Evolutionary conservation across 768 basidiomycete genomes (phyloP).

Genomic region (Hemileccinum rubropunctum): DNA sequence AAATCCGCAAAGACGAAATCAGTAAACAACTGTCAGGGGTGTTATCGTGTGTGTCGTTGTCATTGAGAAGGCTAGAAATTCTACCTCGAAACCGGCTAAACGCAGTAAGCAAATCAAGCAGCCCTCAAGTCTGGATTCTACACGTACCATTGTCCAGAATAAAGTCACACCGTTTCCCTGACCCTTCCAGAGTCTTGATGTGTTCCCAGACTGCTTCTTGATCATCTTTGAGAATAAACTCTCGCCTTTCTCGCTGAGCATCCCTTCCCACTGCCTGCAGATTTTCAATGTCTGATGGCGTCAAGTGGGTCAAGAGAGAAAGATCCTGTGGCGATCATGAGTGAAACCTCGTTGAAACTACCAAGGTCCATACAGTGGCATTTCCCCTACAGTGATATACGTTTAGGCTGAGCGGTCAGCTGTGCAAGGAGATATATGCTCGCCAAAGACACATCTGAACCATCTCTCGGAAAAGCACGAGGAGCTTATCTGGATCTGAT

Average conservation of each 20-base stretch:
- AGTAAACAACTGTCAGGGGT: constrained; percentile 70
- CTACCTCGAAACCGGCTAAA: constrained; percentile 87
- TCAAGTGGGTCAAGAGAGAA: constrained; percentile 83
- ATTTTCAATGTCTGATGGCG: constrained; percentile 75
- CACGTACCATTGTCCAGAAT: constrained; percentile 84
- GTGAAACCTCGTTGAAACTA: neutral
- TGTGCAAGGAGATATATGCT: neutral
- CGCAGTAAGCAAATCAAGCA: constrained; percentile 1
- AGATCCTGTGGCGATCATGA: constrained; percentile 61
- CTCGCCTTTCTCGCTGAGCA: constrained; percentile 71
- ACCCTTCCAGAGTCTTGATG: constrained; percentile 51
- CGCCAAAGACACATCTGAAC: constrained; percentile 85
- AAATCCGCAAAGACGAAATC: constrained; percentile 94
- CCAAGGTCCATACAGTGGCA: constrained; percentile 63
- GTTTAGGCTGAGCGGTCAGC: constrained; percentile 3
- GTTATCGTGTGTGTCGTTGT: neutral
- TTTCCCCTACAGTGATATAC: constrained; percentile 66
- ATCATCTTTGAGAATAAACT: constrained; percentile 85
- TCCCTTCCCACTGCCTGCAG: constrained; percentile 81
- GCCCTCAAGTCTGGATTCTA: neutral
- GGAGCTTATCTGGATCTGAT: constrained; percentile 51
- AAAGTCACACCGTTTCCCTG: constrained; percentile 62
- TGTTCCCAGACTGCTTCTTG: constrained; percentile 72
- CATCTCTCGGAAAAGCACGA: constrained; percentile 77
- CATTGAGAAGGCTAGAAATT: neutral